Percentiles rank a stretch among this genome's conserved stretches.
Evolutionary conservation across 768 basidiomycete species (phyloP).

Genomic region (Russula abietina): DNA sequence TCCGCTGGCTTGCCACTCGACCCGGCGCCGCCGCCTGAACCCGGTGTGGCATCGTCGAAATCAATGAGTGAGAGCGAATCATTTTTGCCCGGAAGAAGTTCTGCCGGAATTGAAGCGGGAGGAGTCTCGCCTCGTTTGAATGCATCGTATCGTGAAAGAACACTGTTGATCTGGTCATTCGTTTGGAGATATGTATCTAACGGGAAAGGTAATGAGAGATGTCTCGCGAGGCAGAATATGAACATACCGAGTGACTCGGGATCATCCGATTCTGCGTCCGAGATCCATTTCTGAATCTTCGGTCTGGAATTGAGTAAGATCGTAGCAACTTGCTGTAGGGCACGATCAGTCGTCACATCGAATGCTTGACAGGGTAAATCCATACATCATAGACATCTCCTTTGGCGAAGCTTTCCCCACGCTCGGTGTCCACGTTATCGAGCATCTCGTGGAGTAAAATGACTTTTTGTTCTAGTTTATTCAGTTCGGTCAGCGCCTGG

Average conservation of each 20-base stretch:
- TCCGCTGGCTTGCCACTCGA: constrained; percentile 33
- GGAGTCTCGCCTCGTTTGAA: constrained; percentile 89
- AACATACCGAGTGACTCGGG: constrained; percentile 76
- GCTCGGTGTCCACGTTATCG: constrained; percentile 72
- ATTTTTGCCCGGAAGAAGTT: constrained; percentile 39
- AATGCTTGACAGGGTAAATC: constrained; percentile 13
- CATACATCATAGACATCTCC: constrained; percentile 92
- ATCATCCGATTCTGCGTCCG: constrained; percentile 84
- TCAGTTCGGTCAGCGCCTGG: constrained; percentile 84
- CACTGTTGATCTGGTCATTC: constrained; percentile 96
- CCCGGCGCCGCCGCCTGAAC: constrained; percentile 25
- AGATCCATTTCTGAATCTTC: constrained; percentile 97
- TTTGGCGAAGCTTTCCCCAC: constrained; percentile 71
- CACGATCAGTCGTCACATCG: constrained; percentile 8
- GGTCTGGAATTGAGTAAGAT: constrained; percentile 80
- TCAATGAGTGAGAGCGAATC: constrained; percentile 60
- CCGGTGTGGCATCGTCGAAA: constrained; percentile 51
- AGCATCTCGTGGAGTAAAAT: constrained; percentile 96
- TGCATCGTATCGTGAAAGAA: constrained; percentile 83
- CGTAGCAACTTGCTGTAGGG: constrained; percentile 74
- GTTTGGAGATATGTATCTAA: constrained; percentile 89
- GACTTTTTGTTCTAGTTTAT: constrained; percentile 92
- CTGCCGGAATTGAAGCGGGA: constrained; percentile 57
- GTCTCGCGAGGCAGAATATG: neutral
- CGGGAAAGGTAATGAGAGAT: neutral